Evolutionary conservation across 2,329 filamentous ascomycete genomes (phyloP).

Genomic region (Coniochaeta prunicola): DNA sequence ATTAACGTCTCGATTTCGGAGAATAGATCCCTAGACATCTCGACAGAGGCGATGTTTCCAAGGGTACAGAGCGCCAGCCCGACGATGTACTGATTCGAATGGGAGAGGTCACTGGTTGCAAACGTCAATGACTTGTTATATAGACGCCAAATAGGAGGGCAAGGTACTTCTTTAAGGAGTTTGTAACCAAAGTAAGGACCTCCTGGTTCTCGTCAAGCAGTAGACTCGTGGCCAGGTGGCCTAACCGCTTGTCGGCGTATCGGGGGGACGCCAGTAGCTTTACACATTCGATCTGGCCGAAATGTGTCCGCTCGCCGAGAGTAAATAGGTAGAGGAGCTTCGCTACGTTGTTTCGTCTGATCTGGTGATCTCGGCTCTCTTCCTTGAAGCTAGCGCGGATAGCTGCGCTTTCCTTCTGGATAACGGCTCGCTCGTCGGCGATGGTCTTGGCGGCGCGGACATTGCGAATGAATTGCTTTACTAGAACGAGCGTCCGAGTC

Average conservation of each 20-base stretch:
- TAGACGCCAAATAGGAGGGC: background rate
- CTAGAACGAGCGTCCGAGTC: slow-evolving; percentile 36
- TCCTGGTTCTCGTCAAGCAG: slow-evolving; percentile 97
- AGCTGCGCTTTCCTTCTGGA: slow-evolving; percentile 97
- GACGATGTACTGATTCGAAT: slow-evolving; percentile 97
- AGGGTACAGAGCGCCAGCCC: slow-evolving; percentile 93
- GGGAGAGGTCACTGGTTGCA: slow-evolving; percentile 71
- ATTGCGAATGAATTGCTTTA: slow-evolving; percentile 99
- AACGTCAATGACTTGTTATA: slow-evolving; percentile 23
- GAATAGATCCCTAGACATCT: slow-evolving; percentile 97
- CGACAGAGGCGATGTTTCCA: slow-evolving; percentile 93
- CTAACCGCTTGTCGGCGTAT: slow-evolving; percentile 94
- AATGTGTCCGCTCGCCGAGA: slow-evolving; percentile 92
- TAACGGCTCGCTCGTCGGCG: slow-evolving; percentile 94
- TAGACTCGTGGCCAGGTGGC: slow-evolving; percentile 93
- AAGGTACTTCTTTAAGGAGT: slow-evolving; percentile 89
- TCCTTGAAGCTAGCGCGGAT: slow-evolving; percentile 97
- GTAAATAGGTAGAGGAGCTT: slow-evolving; percentile 98
- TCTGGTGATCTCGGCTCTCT: slow-evolving; percentile 85
- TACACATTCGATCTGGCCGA: slow-evolving; percentile 98
- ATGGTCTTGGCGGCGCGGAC: slow-evolving; percentile 98
- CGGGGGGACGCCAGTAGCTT: slow-evolving; percentile 94
- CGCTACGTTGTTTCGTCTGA: slow-evolving; percentile 97
- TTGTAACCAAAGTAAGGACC: slow-evolving; percentile 92
- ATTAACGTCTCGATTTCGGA: slow-evolving; percentile 89